Percentiles rank a stretch among this genome's conserved stretches.
Conservation (phyloP, 306 rosid species). For the Glycine tomentella region DNA sequence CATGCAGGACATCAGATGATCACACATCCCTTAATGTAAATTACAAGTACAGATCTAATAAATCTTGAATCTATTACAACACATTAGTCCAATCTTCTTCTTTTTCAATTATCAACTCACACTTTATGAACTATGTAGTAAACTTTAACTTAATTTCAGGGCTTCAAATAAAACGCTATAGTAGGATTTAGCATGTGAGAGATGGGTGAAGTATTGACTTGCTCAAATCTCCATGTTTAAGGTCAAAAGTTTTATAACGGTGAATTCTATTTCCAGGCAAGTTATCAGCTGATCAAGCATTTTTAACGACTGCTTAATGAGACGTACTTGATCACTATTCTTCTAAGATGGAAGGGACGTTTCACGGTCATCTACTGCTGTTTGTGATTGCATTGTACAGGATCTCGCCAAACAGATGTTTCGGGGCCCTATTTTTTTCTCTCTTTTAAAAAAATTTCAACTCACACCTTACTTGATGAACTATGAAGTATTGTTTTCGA, state of each 20-base stretch:
- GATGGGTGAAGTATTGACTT: no score
- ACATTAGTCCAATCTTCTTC: background rate
- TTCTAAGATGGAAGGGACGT: no score
- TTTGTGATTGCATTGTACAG: no score
- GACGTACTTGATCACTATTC: background rate
- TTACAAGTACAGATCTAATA: background rate
- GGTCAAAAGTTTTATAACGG: background rate
- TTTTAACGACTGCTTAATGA: background rate
- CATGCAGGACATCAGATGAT: no score
- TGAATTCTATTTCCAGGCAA: no score
- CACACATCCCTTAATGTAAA: no score
- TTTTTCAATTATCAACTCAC: background rate
- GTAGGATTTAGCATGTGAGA: no score
- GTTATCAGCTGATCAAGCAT: no score
- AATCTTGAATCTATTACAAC: background rate
- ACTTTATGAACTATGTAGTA: background rate
- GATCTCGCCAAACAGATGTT: no score
- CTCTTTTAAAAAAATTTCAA: background rate
- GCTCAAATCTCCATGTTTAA: background rate
- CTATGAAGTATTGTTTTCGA: background rate
- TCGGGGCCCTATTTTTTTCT: no score
- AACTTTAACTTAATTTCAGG: background rate
- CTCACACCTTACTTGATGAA: background rate
- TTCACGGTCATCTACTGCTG: no score
- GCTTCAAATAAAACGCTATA: background rate